Percentiles rank a stretch among this genome's conserved stretches.
phyloP scores from a whole-genome alignment of 2,329 filamentous ascomycete genomes.

The Paecilomyces niveus region DNA sequence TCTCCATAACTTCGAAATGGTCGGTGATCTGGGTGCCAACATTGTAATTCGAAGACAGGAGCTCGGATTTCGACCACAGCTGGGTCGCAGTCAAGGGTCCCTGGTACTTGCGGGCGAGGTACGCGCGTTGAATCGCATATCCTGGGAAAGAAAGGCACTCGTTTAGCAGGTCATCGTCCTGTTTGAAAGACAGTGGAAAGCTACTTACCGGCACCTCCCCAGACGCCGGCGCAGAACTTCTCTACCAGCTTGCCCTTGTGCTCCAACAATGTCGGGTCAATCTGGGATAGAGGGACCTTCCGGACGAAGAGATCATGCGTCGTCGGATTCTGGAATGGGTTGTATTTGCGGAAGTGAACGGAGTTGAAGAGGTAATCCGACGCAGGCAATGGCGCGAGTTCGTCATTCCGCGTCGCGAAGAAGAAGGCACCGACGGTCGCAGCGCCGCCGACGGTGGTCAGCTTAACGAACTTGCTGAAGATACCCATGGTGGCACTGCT shows the following conservation, averaged over 20 bases:
- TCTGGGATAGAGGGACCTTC: slow-evolving; percentile 54
- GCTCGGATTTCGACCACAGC: slow-evolving; percentile 53
- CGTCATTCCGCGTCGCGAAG: slow-evolving; percentile 49
- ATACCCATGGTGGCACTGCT: slow-evolving; percentile 43
- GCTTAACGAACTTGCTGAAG: slow-evolving; percentile 37
- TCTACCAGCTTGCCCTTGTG: slow-evolving; percentile 55
- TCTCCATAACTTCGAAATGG: slow-evolving; percentile 65
- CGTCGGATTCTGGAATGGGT: slow-evolving; percentile 55
- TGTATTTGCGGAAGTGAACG: slow-evolving; percentile 51
- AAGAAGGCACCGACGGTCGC: slow-evolving; percentile 48
- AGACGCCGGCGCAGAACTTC: slow-evolving; percentile 61
- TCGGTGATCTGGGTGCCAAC: slow-evolving; percentile 60
- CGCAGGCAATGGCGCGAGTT: slow-evolving; percentile 51
- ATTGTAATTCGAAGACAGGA: slow-evolving; percentile 52
- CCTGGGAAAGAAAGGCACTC: slow-evolving; percentile 15
- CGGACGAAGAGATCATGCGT: slow-evolving; percentile 60
- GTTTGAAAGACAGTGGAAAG: not conserved
- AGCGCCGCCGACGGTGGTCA: slow-evolving; percentile 40
- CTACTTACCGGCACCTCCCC: slow-evolving; percentile 56
- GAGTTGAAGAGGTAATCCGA: slow-evolving; percentile 57
- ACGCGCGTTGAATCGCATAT: slow-evolving; percentile 49
- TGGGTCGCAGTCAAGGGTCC: slow-evolving; percentile 50
- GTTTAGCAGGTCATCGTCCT: not conserved
- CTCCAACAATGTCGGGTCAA: slow-evolving; percentile 59
- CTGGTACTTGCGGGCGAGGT: slow-evolving; percentile 54